Conservation (phyloP, 306 rosid species). For the Trifolium pratense region DNA sequence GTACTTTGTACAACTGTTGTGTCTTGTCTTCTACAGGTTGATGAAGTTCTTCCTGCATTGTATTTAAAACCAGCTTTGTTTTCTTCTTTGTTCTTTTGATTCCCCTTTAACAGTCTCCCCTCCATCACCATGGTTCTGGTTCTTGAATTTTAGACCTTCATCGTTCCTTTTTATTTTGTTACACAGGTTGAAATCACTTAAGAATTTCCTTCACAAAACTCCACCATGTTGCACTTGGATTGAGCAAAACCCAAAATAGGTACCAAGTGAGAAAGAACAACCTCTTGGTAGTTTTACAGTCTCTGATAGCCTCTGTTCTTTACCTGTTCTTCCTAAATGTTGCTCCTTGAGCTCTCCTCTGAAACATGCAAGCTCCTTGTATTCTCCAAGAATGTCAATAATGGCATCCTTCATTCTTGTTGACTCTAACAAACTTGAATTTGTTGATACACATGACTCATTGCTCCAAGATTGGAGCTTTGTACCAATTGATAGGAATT, state of each 20-base stretch:
- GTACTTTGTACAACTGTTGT: neutral
- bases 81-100: neutral
- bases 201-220: neutral
- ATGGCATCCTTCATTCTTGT: constrained; percentile 2
- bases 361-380: neutral
- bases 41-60: neutral
- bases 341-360: constrained; percentile 2
- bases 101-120: constrained; percentile 1
- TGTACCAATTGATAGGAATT: neutral
- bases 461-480: neutral
- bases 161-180: neutral
- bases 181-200: too few species aligned
- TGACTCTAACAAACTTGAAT: constrained; percentile 7
- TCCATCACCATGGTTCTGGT: neutral
- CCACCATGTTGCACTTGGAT: neutral
- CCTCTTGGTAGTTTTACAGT: neutral
- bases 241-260: neutral
- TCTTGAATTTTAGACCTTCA: neutral
- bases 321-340: neutral
- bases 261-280: neutral
- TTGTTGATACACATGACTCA: neutral
- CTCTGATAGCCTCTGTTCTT: neutral
- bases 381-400: neutral
- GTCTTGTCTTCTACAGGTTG: neutral
- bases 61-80: neutral